Conservation (phyloP, 495 filamentous ascomycete genomes). For the Penicillium malachiteum region DNA sequence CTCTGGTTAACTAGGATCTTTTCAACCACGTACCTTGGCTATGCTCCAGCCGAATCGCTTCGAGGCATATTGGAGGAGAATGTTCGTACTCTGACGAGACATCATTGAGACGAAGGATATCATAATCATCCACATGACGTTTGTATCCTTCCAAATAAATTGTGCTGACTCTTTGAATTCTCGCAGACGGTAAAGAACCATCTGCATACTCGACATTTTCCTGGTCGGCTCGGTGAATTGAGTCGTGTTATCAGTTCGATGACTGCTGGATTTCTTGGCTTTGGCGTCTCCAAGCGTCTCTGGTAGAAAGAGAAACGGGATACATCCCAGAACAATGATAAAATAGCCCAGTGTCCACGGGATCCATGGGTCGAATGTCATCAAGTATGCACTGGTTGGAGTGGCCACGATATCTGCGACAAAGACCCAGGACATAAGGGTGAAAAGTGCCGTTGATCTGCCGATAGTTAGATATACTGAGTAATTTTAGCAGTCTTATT, state of each 20-base stretch:
- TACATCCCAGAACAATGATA: conserved; percentile 26
- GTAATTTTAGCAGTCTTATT: neutral
- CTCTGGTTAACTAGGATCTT: neutral
- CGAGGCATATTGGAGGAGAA: conserved; percentile 44
- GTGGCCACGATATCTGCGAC: conserved; percentile 32
- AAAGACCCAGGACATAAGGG: conserved; percentile 18
- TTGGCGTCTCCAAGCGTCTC: conserved; percentile 40
- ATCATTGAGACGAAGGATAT: conserved; percentile 29
- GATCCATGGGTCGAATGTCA: conserved; percentile 26
- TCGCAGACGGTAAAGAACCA: conserved; percentile 1
- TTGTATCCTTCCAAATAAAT: conserved; percentile 34
- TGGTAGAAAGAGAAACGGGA: conserved; percentile 38
- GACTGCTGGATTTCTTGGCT: conserved; percentile 6
- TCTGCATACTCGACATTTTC: neutral
- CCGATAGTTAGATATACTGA: neutral
- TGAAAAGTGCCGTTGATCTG: conserved; percentile 32
- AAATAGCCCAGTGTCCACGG: conserved; percentile 27
- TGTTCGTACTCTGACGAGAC: conserved; percentile 25
- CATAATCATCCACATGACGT: conserved; percentile 29
- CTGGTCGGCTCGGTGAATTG: neutral
- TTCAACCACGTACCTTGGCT: conserved; percentile 23
- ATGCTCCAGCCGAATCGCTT: conserved; percentile 45
- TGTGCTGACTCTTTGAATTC: conserved; percentile 28
- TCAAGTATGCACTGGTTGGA: conserved; percentile 32
- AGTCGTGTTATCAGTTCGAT: neutral